Percentiles rank a stretch among this genome's conserved stretches.
These are phyloP conservation scores for Pseudocercospora pini-densiflorae DNA, from an alignment of 2,329 filamentous ascomycete genomes.

Conservation along the genomic window DNA sequence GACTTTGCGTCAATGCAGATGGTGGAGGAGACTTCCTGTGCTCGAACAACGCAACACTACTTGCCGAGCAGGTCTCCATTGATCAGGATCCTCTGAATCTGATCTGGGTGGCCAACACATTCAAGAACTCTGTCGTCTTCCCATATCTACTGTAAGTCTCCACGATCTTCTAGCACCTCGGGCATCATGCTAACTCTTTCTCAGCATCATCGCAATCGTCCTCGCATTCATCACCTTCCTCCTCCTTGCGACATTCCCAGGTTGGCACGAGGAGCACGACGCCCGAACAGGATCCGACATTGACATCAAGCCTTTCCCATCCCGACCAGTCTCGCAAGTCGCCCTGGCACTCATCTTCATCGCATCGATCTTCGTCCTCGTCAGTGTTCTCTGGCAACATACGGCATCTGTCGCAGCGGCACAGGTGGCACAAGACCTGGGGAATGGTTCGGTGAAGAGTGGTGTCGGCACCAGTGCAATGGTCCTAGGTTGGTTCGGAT, in stretches of 20 bases:
- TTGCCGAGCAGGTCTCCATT: constrained; percentile 85
- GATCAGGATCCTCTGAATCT: constrained; percentile 96
- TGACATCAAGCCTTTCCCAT: constrained; percentile 93
- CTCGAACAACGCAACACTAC: constrained; percentile 93
- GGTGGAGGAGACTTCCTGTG: constrained; percentile 84
- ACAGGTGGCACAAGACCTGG: constrained; percentile 89
- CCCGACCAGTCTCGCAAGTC: constrained; percentile 87
- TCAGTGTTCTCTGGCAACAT: constrained; percentile 82
- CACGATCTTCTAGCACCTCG: background rate
- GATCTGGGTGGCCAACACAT: constrained; percentile 95
- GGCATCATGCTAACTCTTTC: constrained; percentile 15
- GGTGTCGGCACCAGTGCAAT: constrained; percentile 94
- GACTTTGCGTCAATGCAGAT: constrained; percentile 93
- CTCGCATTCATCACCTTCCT: constrained; percentile 96
- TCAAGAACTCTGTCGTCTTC: constrained; percentile 98
- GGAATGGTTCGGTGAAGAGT: constrained; percentile 83
- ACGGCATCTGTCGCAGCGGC: constrained; percentile 95
- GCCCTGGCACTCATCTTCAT: constrained; percentile 90
- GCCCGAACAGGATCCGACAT: constrained; percentile 75
- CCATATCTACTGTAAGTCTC: constrained; percentile 83
- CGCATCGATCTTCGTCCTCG: constrained; percentile 67
- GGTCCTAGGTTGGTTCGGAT: constrained; percentile 97
- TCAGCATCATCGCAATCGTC: constrained; percentile 93
- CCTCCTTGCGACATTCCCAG: constrained; percentile 92
- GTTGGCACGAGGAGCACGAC: constrained; percentile 93